These are phyloP conservation scores for Linaria vulgaris DNA, from an alignment of 257 asterid genomes.

Conservation along the genomic window DNA sequence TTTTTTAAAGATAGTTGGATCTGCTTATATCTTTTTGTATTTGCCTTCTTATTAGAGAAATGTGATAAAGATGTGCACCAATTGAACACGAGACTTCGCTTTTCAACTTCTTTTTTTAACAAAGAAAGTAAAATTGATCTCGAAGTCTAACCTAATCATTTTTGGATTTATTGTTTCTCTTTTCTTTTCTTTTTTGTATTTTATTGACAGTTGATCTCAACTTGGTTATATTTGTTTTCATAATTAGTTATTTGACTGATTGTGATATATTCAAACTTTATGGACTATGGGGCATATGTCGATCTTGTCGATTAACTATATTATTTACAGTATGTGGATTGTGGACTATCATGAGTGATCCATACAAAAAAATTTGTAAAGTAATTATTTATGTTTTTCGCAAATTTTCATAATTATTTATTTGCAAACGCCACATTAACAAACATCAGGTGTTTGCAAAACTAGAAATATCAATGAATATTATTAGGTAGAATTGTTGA, in stretches of 20 bases:
- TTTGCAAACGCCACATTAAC: no score
- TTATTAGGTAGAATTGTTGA: no score
- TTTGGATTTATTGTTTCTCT: background rate
- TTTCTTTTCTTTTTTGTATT: background rate
- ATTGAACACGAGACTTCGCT: constrained; percentile 11
- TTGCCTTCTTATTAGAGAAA: background rate
- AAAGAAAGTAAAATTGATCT: background rate
- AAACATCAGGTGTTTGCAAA: no score
- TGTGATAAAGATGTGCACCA: constrained; percentile 9
- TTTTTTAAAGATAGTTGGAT: background rate
- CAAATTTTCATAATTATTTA: no score
- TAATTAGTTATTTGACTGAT: background rate
- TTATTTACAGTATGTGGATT: background rate
- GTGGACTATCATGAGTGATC: no score
- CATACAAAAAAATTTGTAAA: no score
- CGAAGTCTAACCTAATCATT: background rate
- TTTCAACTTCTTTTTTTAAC: background rate
- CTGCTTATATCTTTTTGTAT: background rate
- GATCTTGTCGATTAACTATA: no score
- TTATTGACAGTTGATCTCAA: background rate
- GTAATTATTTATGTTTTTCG: no score
- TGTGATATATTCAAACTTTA: background rate
- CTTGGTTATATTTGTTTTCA: background rate
- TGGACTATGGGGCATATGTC: no score
- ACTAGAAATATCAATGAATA: no score